Conservation (phyloP, 2,329 filamentous ascomycete genomes). For the Alternaria sp. region DNA sequence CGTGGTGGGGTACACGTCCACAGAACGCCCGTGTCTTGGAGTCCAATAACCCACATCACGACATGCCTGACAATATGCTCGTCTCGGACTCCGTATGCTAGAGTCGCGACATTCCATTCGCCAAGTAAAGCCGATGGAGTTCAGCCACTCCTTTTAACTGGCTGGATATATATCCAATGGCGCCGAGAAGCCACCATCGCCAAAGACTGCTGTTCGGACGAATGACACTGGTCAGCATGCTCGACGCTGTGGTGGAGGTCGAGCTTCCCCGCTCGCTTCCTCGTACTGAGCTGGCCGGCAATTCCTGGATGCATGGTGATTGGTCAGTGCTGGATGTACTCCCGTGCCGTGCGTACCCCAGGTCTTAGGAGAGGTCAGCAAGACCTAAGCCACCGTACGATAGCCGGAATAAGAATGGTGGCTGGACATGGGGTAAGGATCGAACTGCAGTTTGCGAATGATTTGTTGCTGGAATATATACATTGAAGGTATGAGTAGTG, state of each 20-base stretch:
- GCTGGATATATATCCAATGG: slow-evolving; percentile 1
- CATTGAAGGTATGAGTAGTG: neutral
- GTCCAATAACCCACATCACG: neutral
- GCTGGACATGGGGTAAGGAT: neutral
- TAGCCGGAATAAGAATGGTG: neutral
- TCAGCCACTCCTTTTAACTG: neutral
- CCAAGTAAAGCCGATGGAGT: neutral
- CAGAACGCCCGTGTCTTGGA: neutral
- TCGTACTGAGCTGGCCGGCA: neutral
- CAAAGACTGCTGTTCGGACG: neutral
- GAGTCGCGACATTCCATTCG: neutral
- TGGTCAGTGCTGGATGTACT: neutral
- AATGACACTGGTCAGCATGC: neutral
- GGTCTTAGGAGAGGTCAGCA: neutral
- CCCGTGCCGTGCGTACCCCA: neutral
- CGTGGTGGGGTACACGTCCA: neutral
- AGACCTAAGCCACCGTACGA: neutral
- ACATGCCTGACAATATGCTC: neutral
- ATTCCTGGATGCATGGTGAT: neutral
- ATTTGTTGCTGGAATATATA: neutral
- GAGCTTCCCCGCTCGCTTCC: slow-evolving; percentile 6
- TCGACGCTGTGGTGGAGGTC: neutral
- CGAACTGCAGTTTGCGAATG: neutral
- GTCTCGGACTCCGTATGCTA: neutral
- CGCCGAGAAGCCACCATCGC: slow-evolving; percentile 2